Evolutionary conservation across 169 alveolate genomes (phyloP).

Genomic region (Cryptosporidium xiaoi): DNA sequence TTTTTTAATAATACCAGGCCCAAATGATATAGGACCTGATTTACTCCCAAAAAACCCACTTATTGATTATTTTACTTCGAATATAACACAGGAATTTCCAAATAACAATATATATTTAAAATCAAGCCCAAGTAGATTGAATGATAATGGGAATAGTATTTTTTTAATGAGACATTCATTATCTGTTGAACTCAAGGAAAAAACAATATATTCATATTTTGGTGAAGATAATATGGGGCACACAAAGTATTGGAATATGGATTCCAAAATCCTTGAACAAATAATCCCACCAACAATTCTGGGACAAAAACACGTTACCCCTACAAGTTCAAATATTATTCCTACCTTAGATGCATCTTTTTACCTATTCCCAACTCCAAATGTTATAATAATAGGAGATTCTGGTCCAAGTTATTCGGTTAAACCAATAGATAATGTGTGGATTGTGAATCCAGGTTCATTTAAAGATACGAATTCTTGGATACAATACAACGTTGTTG

Average conservation of each 20-base stretch:
- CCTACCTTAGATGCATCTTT: constrained; percentile 25
- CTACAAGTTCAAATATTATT: constrained; percentile 58
- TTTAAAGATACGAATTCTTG: constrained; percentile 65
- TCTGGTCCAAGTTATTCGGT: constrained; percentile 60
- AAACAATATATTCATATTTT: constrained; percentile 50
- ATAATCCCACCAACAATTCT: constrained; percentile 50
- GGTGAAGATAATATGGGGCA: constrained; percentile 30
- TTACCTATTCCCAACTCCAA: constrained; percentile 54
- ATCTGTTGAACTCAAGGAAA: constrained; percentile 62
- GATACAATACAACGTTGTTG: constrained; percentile 25
- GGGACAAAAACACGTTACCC: constrained; percentile 56
- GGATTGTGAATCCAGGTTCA: constrained; percentile 72
- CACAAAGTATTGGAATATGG: constrained; percentile 30
- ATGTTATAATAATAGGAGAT: constrained; percentile 43
- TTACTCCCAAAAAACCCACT: constrained; percentile 53
- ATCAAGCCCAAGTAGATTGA: constrained; percentile 24
- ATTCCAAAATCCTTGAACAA: constrained; percentile 19
- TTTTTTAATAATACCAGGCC: constrained; percentile 47
- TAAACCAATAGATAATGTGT: constrained; percentile 19
- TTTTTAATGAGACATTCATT: constrained; percentile 33
- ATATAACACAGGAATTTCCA: constrained; percentile 13
- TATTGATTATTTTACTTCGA: constrained; percentile 31
- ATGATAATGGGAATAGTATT: constrained; percentile 9
- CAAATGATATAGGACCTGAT: constrained; percentile 72
- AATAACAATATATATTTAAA: constrained; percentile 15